phyloP scores from a whole-genome alignment of 2,329 filamentous ascomycete genomes.

The Beauveria australis region DNA sequence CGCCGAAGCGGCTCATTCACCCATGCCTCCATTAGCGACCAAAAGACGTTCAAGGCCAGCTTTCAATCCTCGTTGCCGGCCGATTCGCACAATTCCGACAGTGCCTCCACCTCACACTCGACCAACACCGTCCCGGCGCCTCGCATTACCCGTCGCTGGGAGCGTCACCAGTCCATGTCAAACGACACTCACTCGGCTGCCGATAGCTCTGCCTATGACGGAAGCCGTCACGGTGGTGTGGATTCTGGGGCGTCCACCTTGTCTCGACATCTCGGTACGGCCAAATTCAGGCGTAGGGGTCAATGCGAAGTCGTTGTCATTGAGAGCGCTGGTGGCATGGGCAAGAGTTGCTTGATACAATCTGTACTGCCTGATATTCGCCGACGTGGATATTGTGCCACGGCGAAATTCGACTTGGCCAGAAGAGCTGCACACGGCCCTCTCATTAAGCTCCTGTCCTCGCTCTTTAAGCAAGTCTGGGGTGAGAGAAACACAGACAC shows the following conservation, averaged over 20 bases:
- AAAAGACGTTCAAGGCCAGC: conserved; percentile 29
- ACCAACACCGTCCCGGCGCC: conserved; percentile 20
- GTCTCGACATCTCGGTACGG: conserved; percentile 45
- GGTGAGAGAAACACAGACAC: conserved; percentile 59
- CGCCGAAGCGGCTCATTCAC: conserved; percentile 42
- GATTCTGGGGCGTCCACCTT: conserved; percentile 42
- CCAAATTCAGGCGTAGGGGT: conserved; percentile 52
- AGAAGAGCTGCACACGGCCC: conserved; percentile 55
- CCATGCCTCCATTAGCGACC: conserved; percentile 34
- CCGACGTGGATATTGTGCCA: conserved; percentile 55
- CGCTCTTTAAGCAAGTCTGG: conserved; percentile 59
- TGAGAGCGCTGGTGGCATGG: conserved; percentile 54
- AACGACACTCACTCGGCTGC: conserved; percentile 38
- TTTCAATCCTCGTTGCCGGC: conserved; percentile 36
- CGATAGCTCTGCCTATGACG: conserved; percentile 37
- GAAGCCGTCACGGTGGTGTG: conserved; percentile 32
- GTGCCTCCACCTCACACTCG: conserved; percentile 39
- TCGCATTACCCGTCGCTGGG: conserved; percentile 38
- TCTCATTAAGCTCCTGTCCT: conserved; percentile 55
- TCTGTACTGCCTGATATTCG: conserved; percentile 54
- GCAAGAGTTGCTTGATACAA: conserved; percentile 57
- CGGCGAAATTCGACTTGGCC: conserved; percentile 57
- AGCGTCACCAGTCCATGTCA: conserved; percentile 43
- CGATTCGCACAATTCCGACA: conserved; percentile 34
- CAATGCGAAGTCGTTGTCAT: conserved; percentile 57